Percentiles rank a stretch among this genome's conserved stretches.
Conservation (phyloP, 257 asterid genomes). For the Scutellaria baicalensis region DNA sequence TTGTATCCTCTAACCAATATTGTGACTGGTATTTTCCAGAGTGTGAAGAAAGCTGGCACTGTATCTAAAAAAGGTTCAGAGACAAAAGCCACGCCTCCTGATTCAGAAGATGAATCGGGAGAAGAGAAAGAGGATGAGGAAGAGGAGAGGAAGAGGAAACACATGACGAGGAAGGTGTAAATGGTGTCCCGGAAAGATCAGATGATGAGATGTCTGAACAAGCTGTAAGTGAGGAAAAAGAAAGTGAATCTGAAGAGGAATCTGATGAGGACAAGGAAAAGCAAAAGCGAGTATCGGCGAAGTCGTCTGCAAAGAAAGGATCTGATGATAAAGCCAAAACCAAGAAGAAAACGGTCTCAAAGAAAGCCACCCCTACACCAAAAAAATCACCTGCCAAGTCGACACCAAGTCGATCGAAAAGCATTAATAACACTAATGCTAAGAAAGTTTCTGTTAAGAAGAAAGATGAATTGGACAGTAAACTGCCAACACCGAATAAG, state of each 20-base stretch:
- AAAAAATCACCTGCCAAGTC: constrained; percentile 47
- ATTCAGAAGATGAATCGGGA: constrained; percentile 57
- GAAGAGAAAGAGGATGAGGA: constrained; percentile 21
- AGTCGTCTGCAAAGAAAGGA: constrained; percentile 45
- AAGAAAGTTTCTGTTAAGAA: constrained; percentile 41
- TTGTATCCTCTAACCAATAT: not conserved
- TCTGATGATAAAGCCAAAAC: constrained; percentile 39
- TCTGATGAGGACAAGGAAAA: constrained; percentile 37
- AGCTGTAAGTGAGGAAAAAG: constrained; percentile 55
- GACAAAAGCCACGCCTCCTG: constrained; percentile 28
- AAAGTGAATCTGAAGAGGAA: constrained; percentile 43
- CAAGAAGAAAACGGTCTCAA: constrained; percentile 36
- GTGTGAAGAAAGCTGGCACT: constrained; percentile 34
- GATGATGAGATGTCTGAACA: constrained; percentile 73
- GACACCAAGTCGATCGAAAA: constrained; percentile 32
- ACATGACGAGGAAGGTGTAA: constrained; percentile 37
- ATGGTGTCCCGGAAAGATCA: constrained; percentile 48
- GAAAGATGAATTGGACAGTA: constrained; percentile 13
- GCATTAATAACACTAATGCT: constrained; percentile 26
- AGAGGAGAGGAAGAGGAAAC: not conserved
- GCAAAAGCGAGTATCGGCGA: constrained; percentile 33
- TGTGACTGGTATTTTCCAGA: constrained; percentile 33
- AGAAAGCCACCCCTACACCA: constrained; percentile 42
- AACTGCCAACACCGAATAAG: constrained; percentile 8
- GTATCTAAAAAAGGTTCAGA: constrained; percentile 41